phyloP scores from a whole-genome alignment of 192 early-diverging fungal genomes.

The Obelidium mucronatum region DNA sequence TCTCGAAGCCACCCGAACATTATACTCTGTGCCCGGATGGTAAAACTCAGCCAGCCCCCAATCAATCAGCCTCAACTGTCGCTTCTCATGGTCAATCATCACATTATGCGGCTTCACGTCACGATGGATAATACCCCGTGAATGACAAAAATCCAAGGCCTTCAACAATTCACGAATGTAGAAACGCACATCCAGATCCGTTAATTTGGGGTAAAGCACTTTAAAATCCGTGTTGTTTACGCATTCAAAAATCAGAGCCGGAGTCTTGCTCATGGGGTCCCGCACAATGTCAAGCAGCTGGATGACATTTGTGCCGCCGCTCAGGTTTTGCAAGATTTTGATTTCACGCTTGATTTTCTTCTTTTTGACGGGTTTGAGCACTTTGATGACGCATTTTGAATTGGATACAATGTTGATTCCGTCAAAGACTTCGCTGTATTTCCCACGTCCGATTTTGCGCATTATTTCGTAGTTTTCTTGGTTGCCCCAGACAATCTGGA shows the following conservation, averaged over 20 bases:
- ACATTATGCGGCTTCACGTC: slow-evolving; percentile 96
- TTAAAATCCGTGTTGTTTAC: slow-evolving; percentile 99
- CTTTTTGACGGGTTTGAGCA: slow-evolving; percentile 98
- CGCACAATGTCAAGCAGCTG: slow-evolving; percentile 92
- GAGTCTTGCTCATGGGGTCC: slow-evolving; percentile 95
- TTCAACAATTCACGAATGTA: slow-evolving; percentile 98
- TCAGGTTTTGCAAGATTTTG: slow-evolving; percentile 97
- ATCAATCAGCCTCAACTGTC: slow-evolving; percentile 94
- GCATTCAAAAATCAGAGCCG: slow-evolving; percentile 95
- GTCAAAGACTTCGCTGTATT: slow-evolving; percentile 99
- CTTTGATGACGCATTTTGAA: slow-evolving; percentile 97
- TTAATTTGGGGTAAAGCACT: slow-evolving; percentile 91
- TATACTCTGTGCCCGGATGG: slow-evolving; percentile 96
- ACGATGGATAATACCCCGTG: slow-evolving; percentile 98
- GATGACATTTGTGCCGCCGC: slow-evolving; percentile 94
- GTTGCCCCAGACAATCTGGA: slow-evolving; percentile 44
- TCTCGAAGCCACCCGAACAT: slow-evolving; percentile 97
- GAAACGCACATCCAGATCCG: slow-evolving; percentile 94
- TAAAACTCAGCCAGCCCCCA: slow-evolving; percentile 99
- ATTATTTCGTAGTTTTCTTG: slow-evolving; percentile 99
- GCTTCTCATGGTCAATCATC: slow-evolving; percentile 98
- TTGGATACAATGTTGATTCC: slow-evolving; percentile 91
- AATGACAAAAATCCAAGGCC: slow-evolving; percentile 98
- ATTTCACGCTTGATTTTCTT: slow-evolving; percentile 99
- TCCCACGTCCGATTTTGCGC: slow-evolving; percentile 97